phyloP scores from a whole-genome alignment of 2,329 filamentous ascomycete species.

The Cryoendolithus antarcticus region DNA sequence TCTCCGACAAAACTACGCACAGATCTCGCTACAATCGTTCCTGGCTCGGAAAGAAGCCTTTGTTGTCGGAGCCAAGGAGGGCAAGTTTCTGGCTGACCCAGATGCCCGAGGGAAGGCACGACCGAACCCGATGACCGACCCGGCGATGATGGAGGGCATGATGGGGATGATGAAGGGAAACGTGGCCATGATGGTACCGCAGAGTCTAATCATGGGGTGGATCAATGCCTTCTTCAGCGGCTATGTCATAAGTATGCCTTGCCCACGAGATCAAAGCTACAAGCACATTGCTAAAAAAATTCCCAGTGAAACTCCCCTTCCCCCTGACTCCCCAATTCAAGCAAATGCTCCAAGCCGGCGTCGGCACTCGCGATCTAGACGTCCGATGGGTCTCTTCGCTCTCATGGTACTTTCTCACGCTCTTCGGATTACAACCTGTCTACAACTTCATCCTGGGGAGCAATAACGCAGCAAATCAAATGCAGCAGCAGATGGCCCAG shows the following conservation, averaged over 20 bases:
- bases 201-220: constrained; percentile 99
- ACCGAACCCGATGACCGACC: constrained; percentile 89
- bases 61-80: constrained; percentile 69
- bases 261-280: background rate
- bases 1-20: constrained; percentile 69
- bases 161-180: constrained; percentile 99
- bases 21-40: constrained; percentile 67
- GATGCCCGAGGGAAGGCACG: constrained; percentile 75
- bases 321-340: constrained; percentile 98
- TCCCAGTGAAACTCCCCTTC: constrained; percentile 82
- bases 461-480: constrained; percentile 83
- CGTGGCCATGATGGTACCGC: constrained; percentile 99
- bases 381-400: constrained; percentile 97
- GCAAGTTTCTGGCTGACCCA: constrained; percentile 80
- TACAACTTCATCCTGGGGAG: constrained; percentile 95
- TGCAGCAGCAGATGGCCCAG: constrained; percentile 31
- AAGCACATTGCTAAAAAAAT: constrained; percentile 17
- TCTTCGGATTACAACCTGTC: constrained; percentile 91
- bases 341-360: constrained; percentile 95
- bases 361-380: constrained; percentile 90
- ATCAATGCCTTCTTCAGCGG: constrained; percentile 99
- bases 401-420: constrained; percentile 96
- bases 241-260: constrained; percentile 75
- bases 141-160: constrained; percentile 97
- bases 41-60: constrained; percentile 68